phyloP scores from a whole-genome alignment of 1,284 basidiomycete species.

The Hemileia vastatrix region DNA sequence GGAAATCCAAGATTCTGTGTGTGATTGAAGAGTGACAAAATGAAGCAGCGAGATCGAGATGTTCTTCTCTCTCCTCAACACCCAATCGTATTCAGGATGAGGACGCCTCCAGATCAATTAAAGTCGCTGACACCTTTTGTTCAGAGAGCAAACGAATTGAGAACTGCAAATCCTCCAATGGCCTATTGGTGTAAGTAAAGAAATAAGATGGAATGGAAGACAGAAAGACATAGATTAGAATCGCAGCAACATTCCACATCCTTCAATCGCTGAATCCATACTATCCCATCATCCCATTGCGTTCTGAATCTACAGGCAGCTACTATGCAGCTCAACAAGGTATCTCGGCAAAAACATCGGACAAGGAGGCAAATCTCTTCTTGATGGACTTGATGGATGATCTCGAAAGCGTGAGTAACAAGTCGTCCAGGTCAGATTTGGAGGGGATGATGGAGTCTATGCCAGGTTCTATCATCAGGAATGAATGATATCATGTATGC shows the following conservation, averaged over 20 bases:
- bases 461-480: background rate
- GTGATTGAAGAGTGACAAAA: too few relatives aligned
- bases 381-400: slow-evolving; percentile 64
- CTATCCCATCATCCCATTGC: too few relatives aligned
- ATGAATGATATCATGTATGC: background rate
- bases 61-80: too few relatives aligned
- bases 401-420: slow-evolving; percentile 56
- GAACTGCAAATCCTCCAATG: slow-evolving; percentile 68
- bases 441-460: background rate
- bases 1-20: too few relatives aligned
- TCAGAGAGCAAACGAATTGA: slow-evolving; percentile 79
- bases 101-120: slow-evolving; percentile 46
- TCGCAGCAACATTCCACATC: too few relatives aligned
- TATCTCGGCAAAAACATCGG: slow-evolving; percentile 59
- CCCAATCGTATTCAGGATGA: too few relatives aligned
- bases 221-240: too few relatives aligned
- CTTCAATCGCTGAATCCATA: slow-evolving; percentile 5
- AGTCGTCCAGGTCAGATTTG: background rate
- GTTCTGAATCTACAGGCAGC: slow-evolving; percentile 52
- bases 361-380: slow-evolving; percentile 56
- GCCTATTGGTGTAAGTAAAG: slow-evolving; percentile 92
- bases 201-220: too few relatives aligned
- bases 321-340: slow-evolving; percentile 85
- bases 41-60: too few relatives aligned
- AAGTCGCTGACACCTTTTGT: slow-evolving; percentile 63